Evolutionary conservation across 176 grass and related monocot species (phyloP), one percentile per base, ranked within the genome.

Genomic region (Ensete glaucum): DNA sequence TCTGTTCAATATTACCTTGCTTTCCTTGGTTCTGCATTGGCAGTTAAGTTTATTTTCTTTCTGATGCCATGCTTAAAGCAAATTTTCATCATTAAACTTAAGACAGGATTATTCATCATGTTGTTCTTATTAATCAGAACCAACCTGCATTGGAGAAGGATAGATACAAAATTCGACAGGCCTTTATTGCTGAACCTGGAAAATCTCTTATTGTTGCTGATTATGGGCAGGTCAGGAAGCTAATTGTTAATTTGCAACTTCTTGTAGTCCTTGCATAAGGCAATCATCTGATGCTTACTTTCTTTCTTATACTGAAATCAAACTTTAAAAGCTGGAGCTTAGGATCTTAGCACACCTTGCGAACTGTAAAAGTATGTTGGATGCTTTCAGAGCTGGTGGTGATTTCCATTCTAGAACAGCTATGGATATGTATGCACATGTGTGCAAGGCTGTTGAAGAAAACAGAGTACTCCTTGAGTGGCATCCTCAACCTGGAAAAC

Each of bases 381-480:
- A 94, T 80, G 95, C 95, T 69, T 99, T 99, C 72, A 94, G 81
- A 82, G 82, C 87, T 85, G 88, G 95, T 24, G 95, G 95, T 65
- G 95, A 94, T 75, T 99, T 99, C 84, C 91, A 91, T 89, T 99
- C 95, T 49, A 89, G 91, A 71, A 99, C 91, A 84, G 86, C 95
- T 16, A 91, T 94, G 88, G 94, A 99, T 79, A 94, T 99, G 91
- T 94, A 99, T 76, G 76, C 78, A 65, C 85, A 99, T 85, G 83
- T 99, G 70, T 87, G 83, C 50, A 65, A 93, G 1, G 95, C 86
- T 82, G 91, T 94, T 80, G 80, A 89, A 75, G 78, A 94, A 82
- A 83, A 81, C 77, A 89, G 43, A 78, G 95, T 89, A 65, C 85
- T 99, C 82, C 95, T 99, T 81, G 95, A 99, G 71, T 99, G 95